Percentiles rank a stretch among this genome's conserved stretches.
phyloP scores from a whole-genome alignment of 768 basidiomycete species.

The Hemileccinum impolitum region DNA sequence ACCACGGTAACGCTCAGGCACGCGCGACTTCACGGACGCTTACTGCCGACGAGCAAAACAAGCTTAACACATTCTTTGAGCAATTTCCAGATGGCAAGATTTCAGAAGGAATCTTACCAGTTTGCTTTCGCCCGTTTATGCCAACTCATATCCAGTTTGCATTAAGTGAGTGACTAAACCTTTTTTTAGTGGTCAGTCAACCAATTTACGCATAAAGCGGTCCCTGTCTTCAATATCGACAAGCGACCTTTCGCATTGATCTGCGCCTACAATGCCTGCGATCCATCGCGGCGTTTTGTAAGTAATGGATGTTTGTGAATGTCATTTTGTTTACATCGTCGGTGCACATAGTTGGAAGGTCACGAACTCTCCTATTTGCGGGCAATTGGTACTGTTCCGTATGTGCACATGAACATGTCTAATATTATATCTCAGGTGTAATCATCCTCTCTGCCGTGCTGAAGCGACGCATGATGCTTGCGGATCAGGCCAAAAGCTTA shows the following conservation, averaged over 20 bases:
- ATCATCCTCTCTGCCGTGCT: constrained; percentile 92
- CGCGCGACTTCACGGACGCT: constrained; percentile 55
- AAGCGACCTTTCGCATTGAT: constrained; percentile 88
- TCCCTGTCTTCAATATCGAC: constrained; percentile 92
- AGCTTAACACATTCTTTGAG: constrained; percentile 72
- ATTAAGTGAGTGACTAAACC: constrained; percentile 56
- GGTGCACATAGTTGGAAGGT: constrained; percentile 71
- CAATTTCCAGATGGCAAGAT: constrained; percentile 84
- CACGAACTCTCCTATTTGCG: constrained; percentile 89
- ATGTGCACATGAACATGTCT: neutral
- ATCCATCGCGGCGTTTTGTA: constrained; percentile 79
- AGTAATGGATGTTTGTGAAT: constrained; percentile 19
- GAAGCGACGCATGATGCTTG: constrained; percentile 88
- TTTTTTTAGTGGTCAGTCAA: neutral
- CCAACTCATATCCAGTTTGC: constrained; percentile 83
- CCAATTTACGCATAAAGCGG: constrained; percentile 46
- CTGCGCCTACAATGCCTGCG: constrained; percentile 85
- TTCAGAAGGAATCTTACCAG: constrained; percentile 81
- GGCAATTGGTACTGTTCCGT: constrained; percentile 61
- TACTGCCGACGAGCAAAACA: constrained; percentile 66
- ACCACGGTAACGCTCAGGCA: constrained; percentile 58
- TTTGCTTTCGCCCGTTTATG: constrained; percentile 78
- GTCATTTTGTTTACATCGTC: constrained; percentile 8
- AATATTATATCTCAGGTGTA: constrained; percentile 48
- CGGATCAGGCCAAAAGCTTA: constrained; percentile 89